Base-by-base conservation (phyloP, 768 basidiomycete species). In the Agrocybe pediades region DNA sequence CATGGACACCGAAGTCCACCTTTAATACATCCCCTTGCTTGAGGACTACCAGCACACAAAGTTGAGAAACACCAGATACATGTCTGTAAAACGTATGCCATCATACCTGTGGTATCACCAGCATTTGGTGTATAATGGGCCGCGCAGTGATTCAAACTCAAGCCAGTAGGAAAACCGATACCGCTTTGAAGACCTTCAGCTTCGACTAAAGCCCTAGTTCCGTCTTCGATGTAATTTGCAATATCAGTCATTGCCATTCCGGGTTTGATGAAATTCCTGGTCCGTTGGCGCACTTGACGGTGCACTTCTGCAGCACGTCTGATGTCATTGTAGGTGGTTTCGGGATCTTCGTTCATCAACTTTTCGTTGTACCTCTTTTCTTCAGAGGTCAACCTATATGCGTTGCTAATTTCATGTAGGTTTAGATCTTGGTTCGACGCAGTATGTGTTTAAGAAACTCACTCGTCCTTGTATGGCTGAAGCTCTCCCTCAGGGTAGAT, bases 51-150 rank as follows among this genome's bases (percentile, higher is more conserved):
- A 29, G 49, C 17, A 16, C 21, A 30, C 59, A 29, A 19, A 46
- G 30, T 9, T 27, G 26, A 30, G 15, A 23, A 41, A 20, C 20
- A 45, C 42, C 27, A 53, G n/a, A 43, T 65, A 40, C 61, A 61
- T 29, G 9, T 17, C 3, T 13, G 40, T 40, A 39, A 23, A 23
- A 51, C 39, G 20, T 41, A 33, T 27, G 20, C 47, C 39, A 41
- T 73, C 85, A 56, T 61, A 95, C 94, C 81, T 51, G 68, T 83
- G 2, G 83, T 94, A 70, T 96, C 95, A 29, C 93, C 92, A 5
- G 95, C 86, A 68, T 99, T 99, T 9, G 96, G 96, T 4, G 91
- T 88, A 68, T 92, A 99, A 72, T 99, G 97, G 15, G 97, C 97
- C 0, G 97, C 97, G 59, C 93, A 94, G 64, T 97, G 78, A 68